phyloP scores from a whole-genome alignment of 768 basidiomycete genomes.

The Naganishia antarctica region DNA sequence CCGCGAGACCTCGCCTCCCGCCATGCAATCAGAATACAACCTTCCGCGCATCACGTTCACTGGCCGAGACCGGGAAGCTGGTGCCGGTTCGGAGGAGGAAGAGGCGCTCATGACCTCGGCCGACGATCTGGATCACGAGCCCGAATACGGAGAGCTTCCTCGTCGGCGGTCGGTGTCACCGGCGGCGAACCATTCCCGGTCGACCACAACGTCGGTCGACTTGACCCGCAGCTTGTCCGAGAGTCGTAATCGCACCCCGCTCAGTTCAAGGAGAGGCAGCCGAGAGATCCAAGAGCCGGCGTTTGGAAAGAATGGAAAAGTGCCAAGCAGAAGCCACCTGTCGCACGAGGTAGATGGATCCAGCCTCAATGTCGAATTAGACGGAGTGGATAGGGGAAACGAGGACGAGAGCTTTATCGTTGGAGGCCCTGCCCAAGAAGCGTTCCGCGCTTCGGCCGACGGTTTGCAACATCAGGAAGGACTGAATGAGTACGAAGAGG shows the following conservation, averaged over 20 bases:
- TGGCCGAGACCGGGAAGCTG: background rate
- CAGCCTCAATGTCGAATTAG: conserved; percentile 1
- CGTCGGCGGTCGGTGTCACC: background rate
- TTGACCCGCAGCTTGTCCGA: background rate
- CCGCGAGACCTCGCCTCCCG: background rate
- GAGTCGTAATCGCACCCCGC: conserved; percentile 14
- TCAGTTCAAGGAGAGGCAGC: background rate
- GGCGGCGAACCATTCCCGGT: background rate
- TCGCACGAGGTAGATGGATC: conserved; percentile 3
- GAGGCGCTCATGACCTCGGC: conserved; percentile 13
- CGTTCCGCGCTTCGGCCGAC: background rate
- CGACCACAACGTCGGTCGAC: conserved; percentile 17
- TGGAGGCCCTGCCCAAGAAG: background rate
- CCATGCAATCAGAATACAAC: too few relatives aligned
- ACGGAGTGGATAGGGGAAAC: background rate
- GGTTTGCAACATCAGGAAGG: background rate
- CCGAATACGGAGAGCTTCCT: background rate
- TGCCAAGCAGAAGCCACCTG: background rate
- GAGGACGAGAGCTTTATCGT: too few relatives aligned
- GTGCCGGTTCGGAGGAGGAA: conserved; percentile 6
- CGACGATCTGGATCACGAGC: background rate
- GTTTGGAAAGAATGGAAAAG: background rate
- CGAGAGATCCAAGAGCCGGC: conserved; percentile 9
- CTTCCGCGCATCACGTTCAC: background rate
- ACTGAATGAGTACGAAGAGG: background rate